These are phyloP conservation scores for California macrophylla DNA, from an alignment of 441 rosid genomes.

Conservation along the genomic window DNA sequence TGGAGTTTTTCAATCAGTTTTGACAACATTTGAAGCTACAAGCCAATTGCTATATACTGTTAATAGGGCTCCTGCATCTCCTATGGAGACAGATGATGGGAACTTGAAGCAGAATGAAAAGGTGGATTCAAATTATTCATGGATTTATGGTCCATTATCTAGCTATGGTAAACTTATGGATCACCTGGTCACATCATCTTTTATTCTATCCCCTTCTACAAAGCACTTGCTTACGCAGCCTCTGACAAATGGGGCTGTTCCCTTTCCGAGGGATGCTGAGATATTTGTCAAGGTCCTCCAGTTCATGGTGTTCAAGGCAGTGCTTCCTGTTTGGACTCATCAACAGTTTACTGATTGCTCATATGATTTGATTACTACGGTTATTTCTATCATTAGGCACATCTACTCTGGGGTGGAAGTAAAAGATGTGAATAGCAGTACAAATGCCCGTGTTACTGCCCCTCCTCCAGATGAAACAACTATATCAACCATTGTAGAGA, in stretches of 20 bases:
- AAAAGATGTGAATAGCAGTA: constrained; percentile 49
- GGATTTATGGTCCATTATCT: constrained; percentile 92
- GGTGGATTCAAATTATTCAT: constrained; percentile 57
- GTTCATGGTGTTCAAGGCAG: constrained; percentile 86
- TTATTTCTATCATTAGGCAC: constrained; percentile 80
- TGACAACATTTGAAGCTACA: constrained; percentile 94
- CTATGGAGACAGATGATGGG: constrained; percentile 91
- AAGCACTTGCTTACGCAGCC: constrained; percentile 84
- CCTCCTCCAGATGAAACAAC: constrained; percentile 90
- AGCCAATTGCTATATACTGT: constrained; percentile 69
- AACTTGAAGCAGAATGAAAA: constrained; percentile 56
- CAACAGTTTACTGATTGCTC: constrained; percentile 80
- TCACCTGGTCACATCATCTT: constrained; percentile 87
- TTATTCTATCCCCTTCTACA: constrained; percentile 78
- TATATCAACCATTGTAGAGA: constrained; percentile 88
- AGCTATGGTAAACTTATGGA: constrained; percentile 93
- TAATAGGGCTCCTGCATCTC: constrained; percentile 67
- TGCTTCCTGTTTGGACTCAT: constrained; percentile 90
- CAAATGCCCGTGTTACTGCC: constrained; percentile 55
- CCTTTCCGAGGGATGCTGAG: constrained; percentile 84
- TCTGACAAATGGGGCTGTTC: constrained; percentile 46
- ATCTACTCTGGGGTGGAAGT: constrained; percentile 91
- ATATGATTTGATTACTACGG: constrained; percentile 59
- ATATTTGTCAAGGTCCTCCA: constrained; percentile 86
- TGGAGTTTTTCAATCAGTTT: constrained; percentile 73